Evolutionary conservation across 495 filamentous ascomycete genomes (phyloP).

Genomic region (Chaetomium tenue): DNA sequence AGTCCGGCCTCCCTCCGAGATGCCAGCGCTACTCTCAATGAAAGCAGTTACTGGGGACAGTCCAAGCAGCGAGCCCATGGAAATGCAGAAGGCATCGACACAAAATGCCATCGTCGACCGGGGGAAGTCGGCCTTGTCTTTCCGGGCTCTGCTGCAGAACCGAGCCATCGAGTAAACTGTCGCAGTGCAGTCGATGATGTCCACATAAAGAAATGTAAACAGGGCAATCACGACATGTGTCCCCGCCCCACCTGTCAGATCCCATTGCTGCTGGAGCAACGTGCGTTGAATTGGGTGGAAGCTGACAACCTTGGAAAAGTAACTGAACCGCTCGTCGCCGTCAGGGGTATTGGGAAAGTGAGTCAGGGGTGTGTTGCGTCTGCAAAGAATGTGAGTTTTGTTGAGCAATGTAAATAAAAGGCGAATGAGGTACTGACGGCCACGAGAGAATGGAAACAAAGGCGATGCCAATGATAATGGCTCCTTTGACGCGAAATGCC

Average conservation of each 20-base stretch:
- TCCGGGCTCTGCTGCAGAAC: constrained; percentile 65
- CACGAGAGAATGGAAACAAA: constrained; percentile 79
- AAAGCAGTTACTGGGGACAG: constrained; percentile 76
- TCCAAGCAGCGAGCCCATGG: constrained; percentile 72
- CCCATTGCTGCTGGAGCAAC: constrained; percentile 65
- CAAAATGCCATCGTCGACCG: constrained; percentile 64
- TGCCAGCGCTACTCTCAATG: constrained; percentile 79
- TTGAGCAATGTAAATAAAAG: background rate
- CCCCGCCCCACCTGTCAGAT: constrained; percentile 50
- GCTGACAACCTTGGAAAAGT: constrained; percentile 73
- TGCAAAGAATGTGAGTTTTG: constrained; percentile 15
- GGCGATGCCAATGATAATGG: constrained; percentile 78
- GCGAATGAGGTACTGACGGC: constrained; percentile 51
- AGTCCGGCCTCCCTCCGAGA: constrained; percentile 76
- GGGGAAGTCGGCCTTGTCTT: constrained; percentile 60
- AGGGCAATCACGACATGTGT: constrained; percentile 69
- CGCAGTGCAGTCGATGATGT: constrained; percentile 67
- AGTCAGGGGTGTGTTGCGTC: constrained; percentile 66
- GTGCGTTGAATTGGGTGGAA: constrained; percentile 74
- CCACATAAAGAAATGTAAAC: constrained; percentile 83
- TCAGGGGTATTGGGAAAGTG: constrained; percentile 70
- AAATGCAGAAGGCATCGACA: constrained; percentile 68
- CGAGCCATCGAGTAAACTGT: constrained; percentile 79
- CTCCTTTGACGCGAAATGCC: constrained; percentile 76
- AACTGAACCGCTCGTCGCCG: constrained; percentile 65